A percentile compares a stretch with the other conserved stretches of the same genome.
These are phyloP conservation scores for Penicillium verhagenii DNA, from an alignment of 495 filamentous ascomycete species.

Conservation along the genomic window DNA sequence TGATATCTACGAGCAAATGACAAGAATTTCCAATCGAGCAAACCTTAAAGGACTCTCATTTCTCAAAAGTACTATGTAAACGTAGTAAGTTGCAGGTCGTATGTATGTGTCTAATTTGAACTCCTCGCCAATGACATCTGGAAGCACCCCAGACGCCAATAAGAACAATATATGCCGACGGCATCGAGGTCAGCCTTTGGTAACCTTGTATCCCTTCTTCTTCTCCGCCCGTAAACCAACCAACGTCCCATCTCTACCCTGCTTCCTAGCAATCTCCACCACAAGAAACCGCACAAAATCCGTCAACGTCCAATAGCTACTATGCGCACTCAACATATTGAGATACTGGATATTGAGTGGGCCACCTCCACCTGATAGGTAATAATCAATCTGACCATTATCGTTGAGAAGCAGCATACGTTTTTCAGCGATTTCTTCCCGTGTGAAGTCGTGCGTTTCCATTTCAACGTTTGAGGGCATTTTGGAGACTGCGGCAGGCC, in stretches of 20 bases:
- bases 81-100: no score
- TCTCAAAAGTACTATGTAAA: no score
- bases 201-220: slow-evolving; percentile 51
- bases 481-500: slow-evolving; percentile 51
- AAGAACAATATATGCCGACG: no score
- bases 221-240: slow-evolving; percentile 73
- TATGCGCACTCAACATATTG: slow-evolving; percentile 97
- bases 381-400: slow-evolving; percentile 93
- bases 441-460: slow-evolving; percentile 91
- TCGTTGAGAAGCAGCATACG: slow-evolving; percentile 87
- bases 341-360: slow-evolving; percentile 92
- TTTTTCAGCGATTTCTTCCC: slow-evolving; percentile 90
- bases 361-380: slow-evolving; percentile 72
- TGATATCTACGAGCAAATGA: slow-evolving; percentile 16
- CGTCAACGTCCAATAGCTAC: slow-evolving; percentile 82
- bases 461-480: slow-evolving; percentile 90
- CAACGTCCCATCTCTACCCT: slow-evolving; percentile 67
- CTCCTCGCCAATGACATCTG: no score
- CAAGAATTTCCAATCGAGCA: neutral
- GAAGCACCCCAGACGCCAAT: no score
- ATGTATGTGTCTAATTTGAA: no score
- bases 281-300: slow-evolving; percentile 89
- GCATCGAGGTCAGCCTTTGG: slow-evolving; percentile 25
- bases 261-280: slow-evolving; percentile 75
- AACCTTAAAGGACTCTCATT: no score